Evolutionary conservation across 208 protist species (phyloP), one percentile per base, ranked within the genome.

Genomic region (Leishmania amazonensis): DNA sequence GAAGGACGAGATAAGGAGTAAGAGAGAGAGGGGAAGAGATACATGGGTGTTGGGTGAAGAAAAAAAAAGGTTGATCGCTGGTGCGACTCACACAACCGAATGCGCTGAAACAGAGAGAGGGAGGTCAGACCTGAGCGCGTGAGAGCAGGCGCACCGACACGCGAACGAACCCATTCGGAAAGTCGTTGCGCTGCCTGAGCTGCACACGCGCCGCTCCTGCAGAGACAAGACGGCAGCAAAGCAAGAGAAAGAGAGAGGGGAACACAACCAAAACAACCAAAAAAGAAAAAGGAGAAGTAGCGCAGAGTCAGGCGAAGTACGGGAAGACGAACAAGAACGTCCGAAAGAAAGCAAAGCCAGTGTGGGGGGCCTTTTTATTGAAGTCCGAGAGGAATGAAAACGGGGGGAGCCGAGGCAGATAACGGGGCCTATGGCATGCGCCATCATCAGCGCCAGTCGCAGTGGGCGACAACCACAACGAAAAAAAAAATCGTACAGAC

Each of bases 161-260:
- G 28, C 53, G 40, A 35, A 49, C 70, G 24, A 31, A 54, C 35
- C 38, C 65, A 64, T 45, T 47, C 31, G 64, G 57, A 54, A 53
- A 28, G 13, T 40, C 24, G 28, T 8, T 40, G 28, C 62, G 31
- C 5, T n/a, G 62, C 2, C n/a, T 31, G 35, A 47, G 47, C 24
- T 11, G 49, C 21, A 31, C 31, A 64, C 13, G 47, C 9, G 68
- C 17, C 42, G n/a, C 15, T 13, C 15, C 15, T 38, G 31, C 57
- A 77, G 8, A 70, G 17, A 62, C 1, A 77, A 68, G 9, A 76
- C 19, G 54, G 72, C 38, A 81, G 62, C 51, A 68, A 67, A 81
- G 54, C 5, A 21, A 40, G 45, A 40, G 13, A 15, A 38, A 38
- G 13, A 67, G 21, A 11, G 15, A 21, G 57, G 13, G 28, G 21